Conservation (phyloP, 106 monocot genomes). For the Acanthochlamys bracteata region DNA sequence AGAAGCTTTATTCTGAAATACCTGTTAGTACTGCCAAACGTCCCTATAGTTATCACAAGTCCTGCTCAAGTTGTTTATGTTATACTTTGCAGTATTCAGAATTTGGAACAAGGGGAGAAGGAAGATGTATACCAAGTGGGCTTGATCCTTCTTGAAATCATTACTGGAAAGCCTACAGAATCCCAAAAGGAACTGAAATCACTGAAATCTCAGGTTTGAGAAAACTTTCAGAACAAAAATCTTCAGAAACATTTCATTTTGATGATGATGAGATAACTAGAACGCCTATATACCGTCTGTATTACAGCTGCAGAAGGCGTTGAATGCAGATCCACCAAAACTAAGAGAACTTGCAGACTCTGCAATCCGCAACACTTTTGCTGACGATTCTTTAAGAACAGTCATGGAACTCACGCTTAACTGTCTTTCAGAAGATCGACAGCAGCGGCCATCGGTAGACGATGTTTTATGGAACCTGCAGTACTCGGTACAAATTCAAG, state of each 20-base stretch:
- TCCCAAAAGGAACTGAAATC: conserved; percentile 21
- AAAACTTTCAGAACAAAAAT: not conserved
- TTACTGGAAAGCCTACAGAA: conserved; percentile 35
- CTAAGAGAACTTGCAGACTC: conserved; percentile 37
- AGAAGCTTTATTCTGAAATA: no score
- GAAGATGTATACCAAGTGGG: conserved; percentile 58
- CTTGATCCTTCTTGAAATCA: conserved; percentile 54
- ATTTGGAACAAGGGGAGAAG: conserved; percentile 41
- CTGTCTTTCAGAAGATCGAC: conserved; percentile 44
- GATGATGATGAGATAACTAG: no score
- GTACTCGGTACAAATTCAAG: conserved; percentile 81
- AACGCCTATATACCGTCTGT: not conserved
- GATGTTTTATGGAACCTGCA: conserved; percentile 94
- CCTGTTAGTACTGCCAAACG: no score
- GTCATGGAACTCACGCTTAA: conserved; percentile 42
- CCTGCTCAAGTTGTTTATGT: not conserved
- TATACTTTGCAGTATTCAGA: conserved; percentile 15
- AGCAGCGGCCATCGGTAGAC: conserved; percentile 67
- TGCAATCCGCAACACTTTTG: conserved; percentile 56
- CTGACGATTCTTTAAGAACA: conserved; percentile 55
- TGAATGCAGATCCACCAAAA: conserved; percentile 24
- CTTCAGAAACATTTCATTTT: no score
- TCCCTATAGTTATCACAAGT: no score
- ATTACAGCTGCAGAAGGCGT: conserved; percentile 44
- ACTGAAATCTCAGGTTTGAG: conserved; percentile 29